Percentiles rank a stretch among this genome's conserved stretches.
Evolutionary conservation across 192 early-diverging fungal species (phyloP).

Genomic region (Podila epicladia): DNA sequence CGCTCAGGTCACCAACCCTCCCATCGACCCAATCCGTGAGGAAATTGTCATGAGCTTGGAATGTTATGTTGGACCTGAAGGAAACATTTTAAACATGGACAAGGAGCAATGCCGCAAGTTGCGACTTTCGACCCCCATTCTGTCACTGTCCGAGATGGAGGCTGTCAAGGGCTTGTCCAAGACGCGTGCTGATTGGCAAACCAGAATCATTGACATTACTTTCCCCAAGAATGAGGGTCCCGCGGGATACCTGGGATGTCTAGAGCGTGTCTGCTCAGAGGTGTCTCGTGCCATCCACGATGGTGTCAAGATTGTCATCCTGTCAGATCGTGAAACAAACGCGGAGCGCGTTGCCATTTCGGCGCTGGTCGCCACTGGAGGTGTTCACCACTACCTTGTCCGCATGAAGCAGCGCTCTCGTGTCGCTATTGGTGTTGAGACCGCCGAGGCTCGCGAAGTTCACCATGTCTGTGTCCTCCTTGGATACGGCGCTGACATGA

Average conservation of each 20-base stretch:
- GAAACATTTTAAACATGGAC: conserved; percentile 90
- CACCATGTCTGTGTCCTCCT: conserved; percentile 96
- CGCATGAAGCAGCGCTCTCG: conserved; percentile 86
- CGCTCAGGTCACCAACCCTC: conserved; percentile 98
- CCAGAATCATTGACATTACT: conserved; percentile 87
- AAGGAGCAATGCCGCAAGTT: conserved; percentile 82
- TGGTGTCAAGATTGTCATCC: conserved; percentile 82
- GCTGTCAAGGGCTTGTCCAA: conserved; percentile 77
- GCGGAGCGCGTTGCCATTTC: conserved; percentile 82
- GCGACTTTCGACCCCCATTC: conserved; percentile 85
- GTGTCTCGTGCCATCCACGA: conserved; percentile 82
- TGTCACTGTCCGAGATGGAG: conserved; percentile 84
- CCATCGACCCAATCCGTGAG: conserved; percentile 99
- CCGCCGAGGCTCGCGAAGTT: conserved; percentile 94
- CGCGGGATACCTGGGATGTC: conserved; percentile 74
- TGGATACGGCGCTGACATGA: conserved; percentile 95
- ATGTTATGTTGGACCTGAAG: conserved; percentile 94
- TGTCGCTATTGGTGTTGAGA: conserved; percentile 90
- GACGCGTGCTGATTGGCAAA: conserved; percentile 78
- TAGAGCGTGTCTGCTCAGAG: conserved; percentile 91
- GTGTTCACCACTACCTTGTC: conserved; percentile 94
- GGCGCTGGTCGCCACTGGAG: conserved; percentile 87
- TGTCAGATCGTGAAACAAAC: conserved; percentile 78
- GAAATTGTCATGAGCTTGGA: conserved; percentile 97
- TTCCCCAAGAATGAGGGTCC: conserved; percentile 78